A percentile compares a stretch with the other conserved stretches of the same genome.
phyloP scores from a whole-genome alignment of 768 basidiomycete genomes.

The Amanita phalloides region DNA sequence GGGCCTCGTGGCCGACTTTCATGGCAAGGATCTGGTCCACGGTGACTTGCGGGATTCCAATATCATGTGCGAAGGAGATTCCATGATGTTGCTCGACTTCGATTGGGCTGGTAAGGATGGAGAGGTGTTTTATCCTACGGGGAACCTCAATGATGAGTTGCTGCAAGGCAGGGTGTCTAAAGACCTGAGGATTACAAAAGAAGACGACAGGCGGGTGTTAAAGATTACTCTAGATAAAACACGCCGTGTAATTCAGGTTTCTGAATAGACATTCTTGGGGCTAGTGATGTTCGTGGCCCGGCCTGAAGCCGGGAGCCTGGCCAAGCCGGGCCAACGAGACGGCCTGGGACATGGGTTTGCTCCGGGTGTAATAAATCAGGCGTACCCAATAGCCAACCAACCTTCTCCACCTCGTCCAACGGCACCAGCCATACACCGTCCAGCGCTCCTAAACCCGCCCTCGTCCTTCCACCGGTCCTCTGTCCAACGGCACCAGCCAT shows the following conservation, averaged over 20 bases:
- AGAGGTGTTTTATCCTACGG: conserved; percentile 11
- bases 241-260: too few relatives aligned
- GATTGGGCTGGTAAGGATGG: conserved; percentile 15
- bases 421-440: conserved; percentile 29
- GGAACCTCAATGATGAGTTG: conserved; percentile 7
- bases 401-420: conserved; percentile 21
- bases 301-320: too few relatives aligned
- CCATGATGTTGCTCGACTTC: conserved; percentile 10
- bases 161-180: conserved; percentile 4
- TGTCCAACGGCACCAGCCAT: conserved; percentile 37
- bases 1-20: conserved; percentile 7
- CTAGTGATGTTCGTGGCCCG: too few relatives aligned
- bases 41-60: conserved; percentile 15
- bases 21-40: conserved; percentile 12
- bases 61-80: conserved; percentile 9
- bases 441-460: conserved; percentile 56
- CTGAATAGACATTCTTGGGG: too few relatives aligned
- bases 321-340: too few relatives aligned
- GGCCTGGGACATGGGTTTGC: too few relatives aligned
- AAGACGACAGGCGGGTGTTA: conserved; percentile 1
- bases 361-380: not conserved
- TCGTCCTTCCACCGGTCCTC: conserved; percentile 93
- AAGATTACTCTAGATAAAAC: not conserved
- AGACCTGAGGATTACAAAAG: conserved; percentile 1
- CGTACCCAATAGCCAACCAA: conserved; percentile 67